Evolutionary conservation across 148 eudicot species (phyloP), one percentile per base, ranked within the genome.

Genomic region (Rhododendron ferrugineum): DNA sequence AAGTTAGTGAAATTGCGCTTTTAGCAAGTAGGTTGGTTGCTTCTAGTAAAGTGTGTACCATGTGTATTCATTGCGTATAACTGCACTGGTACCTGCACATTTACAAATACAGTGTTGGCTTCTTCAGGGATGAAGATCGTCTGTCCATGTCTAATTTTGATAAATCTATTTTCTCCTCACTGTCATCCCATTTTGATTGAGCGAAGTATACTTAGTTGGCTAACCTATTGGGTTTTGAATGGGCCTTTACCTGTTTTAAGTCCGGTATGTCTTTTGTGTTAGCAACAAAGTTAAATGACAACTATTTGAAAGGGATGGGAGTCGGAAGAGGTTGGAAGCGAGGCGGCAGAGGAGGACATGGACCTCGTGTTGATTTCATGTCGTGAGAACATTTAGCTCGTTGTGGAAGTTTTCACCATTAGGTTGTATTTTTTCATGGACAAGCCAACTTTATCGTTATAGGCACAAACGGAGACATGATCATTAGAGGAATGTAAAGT

Each of bases 21-120:
- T 83, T 90, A 11, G 87, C 93, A 88, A 95, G 98, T 95, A 75
- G 37, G 84, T 50, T 79, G 82, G 13, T 77, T 77, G 44, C 5
- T 34, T 34, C 80, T 44, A 44, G 44, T 22, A 18, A 6, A 77
- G 32, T 11, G 11, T 23, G 42, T 34, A 47, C 50, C 50, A 32
- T 26, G 2, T 40, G 15, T 13, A 50, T 58, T 5, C n/a, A 58
- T 58, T 18, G 64, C 23, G 20, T 58, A 1, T 40, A 40, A 40
- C 42, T 40, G 42, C 42, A 40, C 44, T 46, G 49, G 49, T 46
- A 60, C 68, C 26, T 60, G 26, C 68, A 60, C 68, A 60, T 1
- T 20, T 23, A 60, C 68, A 0, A 7, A 6, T 60, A 23, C 26
- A 8, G 26, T 23, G 26, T 22, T 60, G 68, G 68, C 26, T 60